Evolutionary conservation across 164 flowering plant species (phyloP).

Genomic region (Tetracentron sinense): DNA sequence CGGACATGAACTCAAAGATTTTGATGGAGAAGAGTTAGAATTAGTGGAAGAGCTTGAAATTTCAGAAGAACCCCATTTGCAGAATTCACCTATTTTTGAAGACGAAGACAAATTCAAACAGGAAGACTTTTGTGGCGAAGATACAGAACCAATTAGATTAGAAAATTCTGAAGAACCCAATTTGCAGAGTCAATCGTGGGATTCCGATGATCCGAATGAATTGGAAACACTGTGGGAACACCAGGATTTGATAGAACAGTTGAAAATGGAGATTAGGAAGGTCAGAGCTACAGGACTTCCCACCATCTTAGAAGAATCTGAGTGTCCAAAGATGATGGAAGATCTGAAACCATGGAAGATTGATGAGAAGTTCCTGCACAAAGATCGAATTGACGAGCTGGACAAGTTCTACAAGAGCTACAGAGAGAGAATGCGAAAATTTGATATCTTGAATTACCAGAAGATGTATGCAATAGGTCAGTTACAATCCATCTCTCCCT

Average conservation of each 20-base stretch:
- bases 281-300: constrained; percentile 83
- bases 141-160: background rate
- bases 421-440: constrained; percentile 79
- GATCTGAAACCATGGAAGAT: constrained; percentile 91
- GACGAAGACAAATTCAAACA: background rate
- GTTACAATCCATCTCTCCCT: constrained; percentile 12
- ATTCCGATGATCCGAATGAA: constrained; percentile 38
- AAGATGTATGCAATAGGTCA: constrained; percentile 91
- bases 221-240: constrained; percentile 84
- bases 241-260: constrained; percentile 84
- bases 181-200: constrained; percentile 22
- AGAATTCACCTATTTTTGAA: constrained; percentile 11
- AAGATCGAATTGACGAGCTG: constrained; percentile 55
- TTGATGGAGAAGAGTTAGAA: constrained; percentile 29
- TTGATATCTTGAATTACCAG: constrained; percentile 91
- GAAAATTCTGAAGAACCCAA: constrained; percentile 14
- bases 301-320: constrained; percentile 86
- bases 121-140: background rate
- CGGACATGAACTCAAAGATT: constrained; percentile 16
- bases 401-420: constrained; percentile 80
- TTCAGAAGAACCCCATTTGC: constrained; percentile 15
- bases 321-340: constrained; percentile 62
- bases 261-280: constrained; percentile 74
- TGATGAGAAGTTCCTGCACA: constrained; percentile 62
- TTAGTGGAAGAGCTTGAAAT: constrained; percentile 24